Evolutionary conservation across 1,284 basidiomycete species (phyloP).

Genomic region (Pseudozyma thailandica): DNA sequence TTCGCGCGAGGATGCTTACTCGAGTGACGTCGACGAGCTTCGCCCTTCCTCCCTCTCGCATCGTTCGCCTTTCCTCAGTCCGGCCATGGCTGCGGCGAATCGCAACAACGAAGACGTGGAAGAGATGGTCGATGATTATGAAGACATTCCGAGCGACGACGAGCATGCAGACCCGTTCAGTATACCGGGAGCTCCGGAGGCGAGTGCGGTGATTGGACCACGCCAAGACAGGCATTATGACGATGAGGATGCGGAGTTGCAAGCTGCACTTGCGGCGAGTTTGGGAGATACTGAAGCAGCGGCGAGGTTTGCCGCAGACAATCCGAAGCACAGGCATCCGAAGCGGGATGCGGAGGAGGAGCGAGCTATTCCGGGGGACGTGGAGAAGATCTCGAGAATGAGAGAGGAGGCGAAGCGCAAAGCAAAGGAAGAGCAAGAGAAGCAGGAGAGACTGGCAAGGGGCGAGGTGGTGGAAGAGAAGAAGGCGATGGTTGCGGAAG

Average conservation of each 20-base stretch:
- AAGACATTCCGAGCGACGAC: constrained; percentile 42
- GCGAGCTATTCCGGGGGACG: constrained; percentile 50
- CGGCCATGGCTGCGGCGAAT: constrained; percentile 43
- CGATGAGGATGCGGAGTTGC: constrained; percentile 62
- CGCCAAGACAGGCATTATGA: constrained; percentile 54
- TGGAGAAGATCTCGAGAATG: constrained; percentile 52
- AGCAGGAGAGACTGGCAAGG: constrained; percentile 26
- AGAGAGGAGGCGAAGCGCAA: constrained; percentile 50
- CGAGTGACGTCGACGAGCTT: constrained; percentile 33
- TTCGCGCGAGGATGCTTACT: constrained; percentile 21
- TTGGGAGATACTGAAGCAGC: constrained; percentile 48
- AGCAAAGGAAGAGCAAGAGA: constrained; percentile 42
- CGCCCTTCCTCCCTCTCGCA: constrained; percentile 21
- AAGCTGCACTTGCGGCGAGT: constrained; percentile 58
- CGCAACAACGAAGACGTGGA: constrained; percentile 44
- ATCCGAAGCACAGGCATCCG: constrained; percentile 9
- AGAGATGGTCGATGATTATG: constrained; percentile 46
- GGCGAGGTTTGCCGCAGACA: constrained; percentile 18
- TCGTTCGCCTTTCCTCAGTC: constrained; percentile 47
- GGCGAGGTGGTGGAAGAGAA: constrained; percentile 29
- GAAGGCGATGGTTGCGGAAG: neutral
- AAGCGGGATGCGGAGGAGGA: constrained; percentile 14
- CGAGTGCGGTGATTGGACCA: constrained; percentile 45
- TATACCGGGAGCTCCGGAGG: constrained; percentile 42
- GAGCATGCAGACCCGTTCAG: constrained; percentile 46